Evolutionary conservation across 2,329 filamentous ascomycete species (phyloP).

Genomic region (Aspergillus costaricaensis): DNA sequence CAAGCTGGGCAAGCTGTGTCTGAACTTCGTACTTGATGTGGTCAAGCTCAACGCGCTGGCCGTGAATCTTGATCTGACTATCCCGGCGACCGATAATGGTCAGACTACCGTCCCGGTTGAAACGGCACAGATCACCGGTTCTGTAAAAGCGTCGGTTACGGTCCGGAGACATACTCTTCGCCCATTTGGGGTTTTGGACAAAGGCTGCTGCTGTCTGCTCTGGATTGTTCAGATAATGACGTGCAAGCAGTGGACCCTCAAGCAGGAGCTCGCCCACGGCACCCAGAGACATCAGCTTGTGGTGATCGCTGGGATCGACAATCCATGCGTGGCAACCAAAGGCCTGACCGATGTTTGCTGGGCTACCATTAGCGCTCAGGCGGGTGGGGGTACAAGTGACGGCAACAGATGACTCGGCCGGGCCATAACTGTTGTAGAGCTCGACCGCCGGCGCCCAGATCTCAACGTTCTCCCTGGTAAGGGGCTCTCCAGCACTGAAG

Average conservation of each 20-base stretch:
- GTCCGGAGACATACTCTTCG: neutral
- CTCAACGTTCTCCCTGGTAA: neutral
- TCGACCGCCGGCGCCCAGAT: neutral
- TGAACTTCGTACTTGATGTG: constrained; percentile 5
- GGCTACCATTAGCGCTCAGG: neutral
- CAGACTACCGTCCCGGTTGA: neutral
- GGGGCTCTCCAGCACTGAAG: constrained; percentile 29
- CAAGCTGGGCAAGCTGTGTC: neutral
- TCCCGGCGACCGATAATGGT: neutral
- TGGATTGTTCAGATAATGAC: constrained; percentile 39
- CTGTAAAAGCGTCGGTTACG: neutral
- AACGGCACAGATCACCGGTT: constrained; percentile 7
- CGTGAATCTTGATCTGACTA: constrained; percentile 8
- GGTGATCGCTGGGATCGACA: constrained; percentile 27
- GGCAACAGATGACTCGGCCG: constrained; percentile 24
- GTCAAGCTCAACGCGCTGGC: constrained; percentile 3
- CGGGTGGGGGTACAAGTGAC: neutral
- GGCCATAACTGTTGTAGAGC: constrained; percentile 19
- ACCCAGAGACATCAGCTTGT: constrained; percentile 36
- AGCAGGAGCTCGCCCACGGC: constrained; percentile 33
- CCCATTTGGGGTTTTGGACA: constrained; percentile 14
- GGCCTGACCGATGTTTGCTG: constrained; percentile 15
- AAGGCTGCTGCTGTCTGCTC: constrained; percentile 30
- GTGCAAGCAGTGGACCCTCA: constrained; percentile 36
- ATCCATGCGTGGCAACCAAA: constrained; percentile 24